Evolutionary conservation across 768 basidiomycete genomes (phyloP).

Genomic region (Macrolepiota dolichaula): DNA sequence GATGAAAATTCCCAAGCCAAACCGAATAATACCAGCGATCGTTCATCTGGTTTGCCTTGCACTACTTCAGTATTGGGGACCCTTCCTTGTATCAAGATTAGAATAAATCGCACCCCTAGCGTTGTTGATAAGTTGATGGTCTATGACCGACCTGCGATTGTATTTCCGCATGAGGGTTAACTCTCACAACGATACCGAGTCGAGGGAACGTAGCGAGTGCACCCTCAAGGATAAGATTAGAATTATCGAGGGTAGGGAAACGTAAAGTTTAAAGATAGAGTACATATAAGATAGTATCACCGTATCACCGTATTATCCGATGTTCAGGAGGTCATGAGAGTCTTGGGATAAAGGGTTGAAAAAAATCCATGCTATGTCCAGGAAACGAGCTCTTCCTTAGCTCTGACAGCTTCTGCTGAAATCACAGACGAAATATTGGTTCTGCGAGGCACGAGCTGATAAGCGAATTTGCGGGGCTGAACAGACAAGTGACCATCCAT

Average conservation of each 20-base stretch:
- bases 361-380: neutral
- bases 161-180: too few relatives aligned
- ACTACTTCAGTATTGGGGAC: too few relatives aligned
- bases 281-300: neutral
- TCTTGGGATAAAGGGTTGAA: neutral
- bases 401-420: conserved; percentile 11
- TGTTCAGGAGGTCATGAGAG: neutral
- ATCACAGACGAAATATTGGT: conserved; percentile 11
- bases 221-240: neutral
- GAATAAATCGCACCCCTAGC: too few relatives aligned
- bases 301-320: neutral
- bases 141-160: too few relatives aligned
- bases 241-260: neutral
- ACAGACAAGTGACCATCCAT: conserved; percentile 18
- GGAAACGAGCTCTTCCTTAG: conserved; percentile 13
- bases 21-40: too few relatives aligned
- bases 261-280: neutral
- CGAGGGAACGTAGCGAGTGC: neutral
- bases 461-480: conserved; percentile 18
- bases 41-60: too few relatives aligned
- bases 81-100: too few relatives aligned
- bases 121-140: too few relatives aligned
- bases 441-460: conserved; percentile 13
- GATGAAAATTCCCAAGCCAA: too few relatives aligned
- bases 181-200: too few relatives aligned